Percentiles rank a stretch among this genome's conserved stretches.
Conservation (phyloP, 305 asterid species). For the Rubia peregrina region DNA sequence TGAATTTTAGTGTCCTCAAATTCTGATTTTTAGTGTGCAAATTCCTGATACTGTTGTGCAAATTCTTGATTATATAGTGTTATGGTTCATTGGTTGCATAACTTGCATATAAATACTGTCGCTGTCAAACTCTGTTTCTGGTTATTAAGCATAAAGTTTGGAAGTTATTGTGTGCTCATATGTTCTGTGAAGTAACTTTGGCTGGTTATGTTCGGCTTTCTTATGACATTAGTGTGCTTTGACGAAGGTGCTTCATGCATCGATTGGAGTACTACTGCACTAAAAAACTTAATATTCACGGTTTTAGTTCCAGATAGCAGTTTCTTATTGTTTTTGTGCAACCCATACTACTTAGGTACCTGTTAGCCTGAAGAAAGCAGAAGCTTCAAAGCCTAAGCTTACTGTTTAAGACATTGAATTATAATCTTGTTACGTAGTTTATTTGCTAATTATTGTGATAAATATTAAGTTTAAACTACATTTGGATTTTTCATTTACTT, state of each 20-base stretch:
- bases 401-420: slow-evolving; percentile 17
- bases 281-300: not conserved
- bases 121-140: not conserved
- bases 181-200: not conserved
- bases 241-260: not conserved
- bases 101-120: not conserved
- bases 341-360: slow-evolving; percentile 47
- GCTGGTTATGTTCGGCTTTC: not conserved
- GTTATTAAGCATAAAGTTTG: not conserved
- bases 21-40: too few species aligned
- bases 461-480: too few species aligned
- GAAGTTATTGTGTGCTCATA: not conserved
- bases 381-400: slow-evolving; percentile 62
- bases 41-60: too few species aligned
- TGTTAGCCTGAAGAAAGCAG: slow-evolving; percentile 47
- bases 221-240: not conserved
- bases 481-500: too few species aligned
- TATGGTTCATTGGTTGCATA: not conserved
- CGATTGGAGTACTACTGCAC: not conserved
- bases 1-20: too few species aligned
- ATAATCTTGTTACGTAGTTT: too few species aligned
- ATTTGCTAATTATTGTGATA: too few species aligned
- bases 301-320: not conserved
- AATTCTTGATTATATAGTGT: too few species aligned
- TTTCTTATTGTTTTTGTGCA: not conserved